Evolutionary conservation across 2,329 filamentous ascomycete genomes (phyloP).

Genomic region (Colletotrichum gigasporum): DNA sequence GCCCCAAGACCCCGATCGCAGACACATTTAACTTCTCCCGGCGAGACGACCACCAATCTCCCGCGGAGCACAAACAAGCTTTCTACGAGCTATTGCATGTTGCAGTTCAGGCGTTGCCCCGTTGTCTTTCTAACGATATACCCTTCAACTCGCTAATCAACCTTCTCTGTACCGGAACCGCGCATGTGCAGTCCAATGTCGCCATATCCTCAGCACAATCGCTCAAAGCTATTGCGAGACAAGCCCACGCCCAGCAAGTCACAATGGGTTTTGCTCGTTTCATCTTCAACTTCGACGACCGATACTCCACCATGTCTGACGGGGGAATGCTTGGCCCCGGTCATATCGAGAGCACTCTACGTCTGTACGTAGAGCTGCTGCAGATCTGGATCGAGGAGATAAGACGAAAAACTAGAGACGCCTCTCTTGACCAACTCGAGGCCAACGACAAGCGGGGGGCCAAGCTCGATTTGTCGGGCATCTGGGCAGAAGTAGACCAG

Average conservation of each 20-base stretch:
- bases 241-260: conserved; percentile 93
- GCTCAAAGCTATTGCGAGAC: conserved; percentile 92
- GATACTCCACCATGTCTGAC: conserved; percentile 97
- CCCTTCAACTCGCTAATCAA: conserved; percentile 95
- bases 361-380: conserved; percentile 91
- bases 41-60: conserved; percentile 78
- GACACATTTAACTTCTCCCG: conserved; percentile 93
- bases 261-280: conserved; percentile 97
- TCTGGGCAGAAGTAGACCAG: conserved; percentile 94
- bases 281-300: conserved; percentile 98
- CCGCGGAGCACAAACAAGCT: conserved; percentile 86
- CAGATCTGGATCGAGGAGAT: conserved; percentile 99
- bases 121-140: conserved; percentile 91
- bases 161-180: conserved; percentile 93
- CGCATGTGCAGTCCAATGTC: conserved; percentile 92
- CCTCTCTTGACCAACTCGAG: conserved; percentile 71
- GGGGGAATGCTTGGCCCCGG: conserved; percentile 93
- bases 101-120: conserved; percentile 91
- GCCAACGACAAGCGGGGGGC: conserved; percentile 76
- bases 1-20: conserved; percentile 92
- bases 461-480: conserved; percentile 85
- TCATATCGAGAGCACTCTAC: conserved; percentile 93
- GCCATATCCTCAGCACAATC: conserved; percentile 92
- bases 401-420: conserved; percentile 82
- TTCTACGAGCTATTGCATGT: conserved; percentile 97